These are phyloP conservation scores for Rhodofomes roseus DNA, from an alignment of 1,284 basidiomycete species.

Conservation along the genomic window DNA sequence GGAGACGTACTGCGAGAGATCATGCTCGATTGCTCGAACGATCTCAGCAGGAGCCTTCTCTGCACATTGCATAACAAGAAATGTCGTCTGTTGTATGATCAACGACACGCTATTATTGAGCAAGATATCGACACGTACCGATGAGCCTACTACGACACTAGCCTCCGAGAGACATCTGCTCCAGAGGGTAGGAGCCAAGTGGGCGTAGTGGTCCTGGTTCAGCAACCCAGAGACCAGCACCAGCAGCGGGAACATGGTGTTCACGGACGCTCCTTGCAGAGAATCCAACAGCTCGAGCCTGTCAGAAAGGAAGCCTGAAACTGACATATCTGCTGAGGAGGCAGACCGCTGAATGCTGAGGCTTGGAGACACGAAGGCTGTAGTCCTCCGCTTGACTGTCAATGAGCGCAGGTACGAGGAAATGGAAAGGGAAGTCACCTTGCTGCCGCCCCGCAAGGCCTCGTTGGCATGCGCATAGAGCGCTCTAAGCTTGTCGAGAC, in stretches of 20 bases:
- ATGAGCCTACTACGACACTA: slow-evolving; percentile 41
- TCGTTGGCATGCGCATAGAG: slow-evolving; percentile 50
- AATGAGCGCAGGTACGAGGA: neutral
- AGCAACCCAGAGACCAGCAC: slow-evolving; percentile 57
- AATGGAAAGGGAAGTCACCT: slow-evolving; percentile 30
- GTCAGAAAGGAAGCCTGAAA: slow-evolving; percentile 20
- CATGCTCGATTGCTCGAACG: slow-evolving; percentile 45
- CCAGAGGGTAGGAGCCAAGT: slow-evolving; percentile 55
- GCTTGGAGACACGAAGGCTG: slow-evolving; percentile 27
- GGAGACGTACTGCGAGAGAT: slow-evolving; percentile 47
- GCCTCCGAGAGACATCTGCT: slow-evolving; percentile 41
- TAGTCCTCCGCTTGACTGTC: slow-evolving; percentile 16
- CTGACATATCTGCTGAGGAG: slow-evolving; percentile 9
- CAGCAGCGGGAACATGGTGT: slow-evolving; percentile 51
- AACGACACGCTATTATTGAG: neutral
- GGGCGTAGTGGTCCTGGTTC: slow-evolving; percentile 41
- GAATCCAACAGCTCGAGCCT: slow-evolving; percentile 38
- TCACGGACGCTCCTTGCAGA: slow-evolving; percentile 41
- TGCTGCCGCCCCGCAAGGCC: slow-evolving; percentile 37
- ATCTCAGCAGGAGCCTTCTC: slow-evolving; percentile 54
- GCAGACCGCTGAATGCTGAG: slow-evolving; percentile 20
- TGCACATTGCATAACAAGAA: slow-evolving; percentile 67
- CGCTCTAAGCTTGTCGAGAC: slow-evolving; percentile 41
- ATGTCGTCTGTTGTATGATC: slow-evolving; percentile 45
- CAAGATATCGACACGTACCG: slow-evolving; percentile 39